Evolutionary conservation across 148 eudicot genomes (phyloP), one percentile per base, ranked within the genome.

Genomic region (Polygonum maritimum): DNA sequence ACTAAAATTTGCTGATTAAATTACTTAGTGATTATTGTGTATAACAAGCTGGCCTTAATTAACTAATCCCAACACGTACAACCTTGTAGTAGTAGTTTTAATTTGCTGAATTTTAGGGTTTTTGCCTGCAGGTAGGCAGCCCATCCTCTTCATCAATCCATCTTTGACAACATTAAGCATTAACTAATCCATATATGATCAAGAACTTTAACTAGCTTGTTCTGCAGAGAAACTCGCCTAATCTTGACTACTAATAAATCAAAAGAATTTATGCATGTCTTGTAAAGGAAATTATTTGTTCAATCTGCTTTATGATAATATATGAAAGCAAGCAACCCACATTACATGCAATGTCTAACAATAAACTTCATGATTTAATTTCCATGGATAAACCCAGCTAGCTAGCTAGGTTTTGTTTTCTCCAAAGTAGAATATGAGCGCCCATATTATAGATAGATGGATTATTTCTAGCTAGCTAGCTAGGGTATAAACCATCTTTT

Each of bases 121-220:
- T 60, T 60, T 60, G 69, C 69, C 69, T 60, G 69, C 69, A 10
- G 69, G 69, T 60, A 60, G 31, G 63, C 33, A 54, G 65, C 65
- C 35, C 65, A 22, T 58, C 13, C 7, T 22, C 31, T 58, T 22
- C 12, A 19, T 22, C 11, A 5, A 21, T 5, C 1, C 65, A 58
- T 26, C 65, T 58, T 21, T 58, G 31, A 58, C 65, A 58, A 60
- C 31, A 26, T 26, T 26, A 60, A 60, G 12, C 35, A 31, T 22
- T 60, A 22, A 26, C 0, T 60, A 60, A 60, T 60, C 38, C 69
- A 60, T 26, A 26, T 26, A 26, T 22, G 69, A 60, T 3, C 36
- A 5, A 22, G 4, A 10, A 60, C 9, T 60, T 54, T 16, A 4
- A 19, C 15, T 16, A 4, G 6, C 15, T 15, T 49, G 2, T 9